Percentiles rank a stretch among this genome's conserved stretches.
Conservation (phyloP, 352 stramenopile genomes). For the Achlya hypogyna region DNA sequence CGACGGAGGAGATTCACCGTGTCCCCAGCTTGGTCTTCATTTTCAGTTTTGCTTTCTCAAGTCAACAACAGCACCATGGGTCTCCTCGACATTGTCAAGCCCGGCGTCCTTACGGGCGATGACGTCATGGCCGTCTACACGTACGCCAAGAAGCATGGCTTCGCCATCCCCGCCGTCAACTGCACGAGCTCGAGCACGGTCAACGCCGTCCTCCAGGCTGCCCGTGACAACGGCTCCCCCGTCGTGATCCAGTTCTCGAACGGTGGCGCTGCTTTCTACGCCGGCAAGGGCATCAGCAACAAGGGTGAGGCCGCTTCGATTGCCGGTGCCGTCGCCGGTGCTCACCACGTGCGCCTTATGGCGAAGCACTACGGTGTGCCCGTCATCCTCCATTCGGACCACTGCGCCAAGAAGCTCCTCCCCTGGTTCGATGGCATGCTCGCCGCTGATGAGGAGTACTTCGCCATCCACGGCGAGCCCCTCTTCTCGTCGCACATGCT, state of each 20-base stretch:
- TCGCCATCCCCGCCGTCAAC: constrained; percentile 97
- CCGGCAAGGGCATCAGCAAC: constrained; percentile 95
- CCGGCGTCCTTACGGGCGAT: constrained; percentile 80
- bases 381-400: constrained; percentile 97
- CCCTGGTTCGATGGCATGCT: constrained; percentile 98
- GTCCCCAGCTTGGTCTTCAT: constrained; percentile 2
- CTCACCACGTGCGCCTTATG: constrained; percentile 94
- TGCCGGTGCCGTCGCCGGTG: constrained; percentile 79
- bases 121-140: constrained; percentile 88
- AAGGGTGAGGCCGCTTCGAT: constrained; percentile 83
- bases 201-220: constrained; percentile 95
- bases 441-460: constrained; percentile 94
- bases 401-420: constrained; percentile 97
- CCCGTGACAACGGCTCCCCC: constrained; percentile 91
- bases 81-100: constrained; percentile 73
- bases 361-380: constrained; percentile 95
- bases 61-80: constrained; percentile 44
- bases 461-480: constrained; percentile 87
- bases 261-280: constrained; percentile 94
- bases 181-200: constrained; percentile 93
- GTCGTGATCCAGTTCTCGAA: constrained; percentile 99
- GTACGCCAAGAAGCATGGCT: constrained; percentile 90
- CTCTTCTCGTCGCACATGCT: constrained; percentile 99
- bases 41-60: constrained; percentile 13
- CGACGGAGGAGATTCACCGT: not conserved